Evolutionary conservation across 305 asterid species (phyloP), one percentile per base, ranked within the genome.

Genomic region (Fraxinus dipetala): DNA sequence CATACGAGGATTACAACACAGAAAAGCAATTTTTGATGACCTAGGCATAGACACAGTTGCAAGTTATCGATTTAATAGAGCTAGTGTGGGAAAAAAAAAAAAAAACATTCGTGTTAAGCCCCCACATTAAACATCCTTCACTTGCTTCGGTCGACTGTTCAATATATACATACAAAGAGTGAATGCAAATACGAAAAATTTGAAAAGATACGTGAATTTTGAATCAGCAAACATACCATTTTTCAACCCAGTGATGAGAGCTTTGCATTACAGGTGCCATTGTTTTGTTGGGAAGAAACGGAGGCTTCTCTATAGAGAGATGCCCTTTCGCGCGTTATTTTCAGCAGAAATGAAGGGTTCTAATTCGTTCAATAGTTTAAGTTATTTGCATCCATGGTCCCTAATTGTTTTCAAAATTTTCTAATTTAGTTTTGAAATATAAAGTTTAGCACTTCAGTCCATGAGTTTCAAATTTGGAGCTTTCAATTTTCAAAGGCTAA

Each of bases 191-290:
- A 81, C 3, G 63, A 40, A 24, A 28, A 28, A n/a, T 0, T 6
- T 35, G 69, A 54, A 76, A 61, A 45, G 16, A 11, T 32, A 4
- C 11, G 36, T 6, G 1, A 38, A 20, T n/a, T 10, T 22, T 8
- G 38, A 61, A 45, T 24, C 9, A 26, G 13, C 3, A 32, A 32
- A 9, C 16, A 28, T 45, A 95, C 98, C 93, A 95, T 93, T 95
- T 95, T 84, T 95, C 98, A 73, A 95, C 97, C 99, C 98, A 95
- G 67, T 87, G 98, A 88, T 94, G 99, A 88, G 91, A 88, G 91
- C 93, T 95, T 86, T 89, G 99, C 89, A 91, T 34, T 84, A 90
- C 72, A 75, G 97, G 97, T 95, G 99, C 97, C 99, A 94, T 94
- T 74, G 28, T 26, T 26, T 94, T 74, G 28, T 26, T 26, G 28